Evolutionary conservation across 306 rosid genomes (phyloP).

Genomic region (Urtica urens): DNA sequence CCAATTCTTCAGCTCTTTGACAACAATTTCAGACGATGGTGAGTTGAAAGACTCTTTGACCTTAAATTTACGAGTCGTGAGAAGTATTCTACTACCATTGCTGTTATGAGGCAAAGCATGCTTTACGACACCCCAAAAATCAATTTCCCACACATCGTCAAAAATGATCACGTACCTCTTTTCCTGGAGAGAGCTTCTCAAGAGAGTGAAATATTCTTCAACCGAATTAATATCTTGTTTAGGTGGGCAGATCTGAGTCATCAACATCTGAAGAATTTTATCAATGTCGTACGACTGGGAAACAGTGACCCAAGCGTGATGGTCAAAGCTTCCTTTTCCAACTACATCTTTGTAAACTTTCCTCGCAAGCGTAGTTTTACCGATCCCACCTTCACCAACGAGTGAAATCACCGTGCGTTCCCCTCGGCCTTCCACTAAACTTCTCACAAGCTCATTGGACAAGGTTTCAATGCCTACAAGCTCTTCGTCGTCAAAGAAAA

Average conservation of each 20-base stretch:
- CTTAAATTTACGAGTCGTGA: neutral
- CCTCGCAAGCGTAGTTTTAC: neutral
- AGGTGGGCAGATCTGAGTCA: neutral
- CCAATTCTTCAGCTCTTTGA: neutral
- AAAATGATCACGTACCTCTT: neutral
- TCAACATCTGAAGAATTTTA: neutral
- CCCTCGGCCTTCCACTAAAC: neutral
- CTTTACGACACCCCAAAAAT: neutral
- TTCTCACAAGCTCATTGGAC: neutral
- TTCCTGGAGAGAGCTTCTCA: neutral
- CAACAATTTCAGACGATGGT: no score
- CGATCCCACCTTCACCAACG: neutral
- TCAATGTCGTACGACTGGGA: neutral
- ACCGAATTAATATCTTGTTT: neutral
- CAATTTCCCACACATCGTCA: neutral
- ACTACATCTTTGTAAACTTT: neutral
- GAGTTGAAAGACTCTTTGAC: no score
- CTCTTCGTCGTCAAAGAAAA: neutral
- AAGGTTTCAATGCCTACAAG: neutral
- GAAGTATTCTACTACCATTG: constrained; percentile 10
- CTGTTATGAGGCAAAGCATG: constrained; percentile 2
- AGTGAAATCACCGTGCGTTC: neutral
- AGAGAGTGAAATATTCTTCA: neutral
- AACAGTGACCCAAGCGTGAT: constrained; percentile 1
- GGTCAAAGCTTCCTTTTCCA: constrained; percentile 1